Base-by-base conservation (phyloP, 768 basidiomycete genomes). In the Hypholoma sublateritium region DNA sequence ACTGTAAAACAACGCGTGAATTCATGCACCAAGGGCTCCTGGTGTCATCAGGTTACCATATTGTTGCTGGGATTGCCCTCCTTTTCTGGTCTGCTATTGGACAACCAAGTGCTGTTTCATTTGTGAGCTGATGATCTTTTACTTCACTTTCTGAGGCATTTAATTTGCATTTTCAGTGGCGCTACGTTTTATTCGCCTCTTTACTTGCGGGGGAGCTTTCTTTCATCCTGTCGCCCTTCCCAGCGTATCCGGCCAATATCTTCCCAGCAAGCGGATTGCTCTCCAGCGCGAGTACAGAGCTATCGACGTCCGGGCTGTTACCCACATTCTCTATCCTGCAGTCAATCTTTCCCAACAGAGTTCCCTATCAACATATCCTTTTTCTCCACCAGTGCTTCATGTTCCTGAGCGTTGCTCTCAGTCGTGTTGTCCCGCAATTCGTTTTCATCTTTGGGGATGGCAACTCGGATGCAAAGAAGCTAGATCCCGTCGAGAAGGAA, bases 341-440 rank as follows among this genome's bases (percentile, higher is more conserved):
- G 56, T 68, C 60, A 24, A 35, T 85, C 28, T 87, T 90, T 71
- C 91, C 90, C 0, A 72, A 75, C 5, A 81, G 89, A 12, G 81
- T 89, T 1, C 79, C 83, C 1, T 88, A 86, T 67, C 91, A 95
- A 65, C 89, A 94, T 70, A 80, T 91, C 58, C 72, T 82, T 36
- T 82, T 93, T 69, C 75, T 94, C 37, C 92, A 91, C 64, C 86
- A 91, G 59, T 66, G 90, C 24, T 93, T 91, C 70, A 72, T 91
- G 63, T 86, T 90, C 67, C 65, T 87, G 55, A 89, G 84, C 28
- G 79, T 92, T 37, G 91, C 89, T 0, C 77, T 93, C 9, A 83
- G 81, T 14, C 77, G 87, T 17, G 84, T 94, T 5, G 82, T 82
- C 0, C 92, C 92, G 0, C 81, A 83, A 28, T 73, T 93, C 54